Conservation (phyloP, 1,139 yeast genomes). For the Sugiyamaella neomexicana region DNA sequence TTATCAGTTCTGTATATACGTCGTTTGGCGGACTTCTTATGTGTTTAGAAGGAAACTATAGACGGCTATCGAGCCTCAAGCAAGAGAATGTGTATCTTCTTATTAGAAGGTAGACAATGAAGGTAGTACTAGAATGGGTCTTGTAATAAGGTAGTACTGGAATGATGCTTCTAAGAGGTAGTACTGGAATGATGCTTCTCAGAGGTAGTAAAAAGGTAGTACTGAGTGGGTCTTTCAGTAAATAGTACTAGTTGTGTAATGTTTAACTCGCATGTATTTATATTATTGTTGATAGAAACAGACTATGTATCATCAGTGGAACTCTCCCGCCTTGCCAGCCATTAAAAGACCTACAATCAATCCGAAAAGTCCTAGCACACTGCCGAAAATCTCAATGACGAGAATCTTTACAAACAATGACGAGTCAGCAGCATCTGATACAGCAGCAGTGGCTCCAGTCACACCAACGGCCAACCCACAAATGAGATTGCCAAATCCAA, state of each 20-base stretch:
- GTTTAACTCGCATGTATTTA: constrained; percentile 8
- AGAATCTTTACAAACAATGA: constrained; percentile 91
- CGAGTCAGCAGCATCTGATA: constrained; percentile 97
- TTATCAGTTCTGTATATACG: constrained; percentile 83
- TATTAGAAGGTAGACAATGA: constrained; percentile 73
- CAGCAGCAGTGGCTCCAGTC: constrained; percentile 97
- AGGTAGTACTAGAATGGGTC: too few relatives aligned
- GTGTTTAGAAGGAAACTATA: constrained; percentile 93
- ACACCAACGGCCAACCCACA: constrained; percentile 98
- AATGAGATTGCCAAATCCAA: constrained; percentile 86
- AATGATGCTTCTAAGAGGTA: too few relatives aligned
- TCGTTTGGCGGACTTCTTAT: constrained; percentile 94
- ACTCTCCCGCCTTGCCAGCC: constrained; percentile 94
- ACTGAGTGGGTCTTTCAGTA: too few relatives aligned
- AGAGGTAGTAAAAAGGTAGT: too few relatives aligned
- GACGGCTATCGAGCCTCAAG: constrained; percentile 82
- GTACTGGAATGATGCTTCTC: too few relatives aligned
- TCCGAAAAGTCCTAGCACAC: constrained; percentile 85
- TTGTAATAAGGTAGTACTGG: too few relatives aligned
- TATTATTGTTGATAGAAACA: constrained; percentile 3
- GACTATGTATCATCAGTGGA: constrained; percentile 37
- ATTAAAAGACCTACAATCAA: constrained; percentile 93
- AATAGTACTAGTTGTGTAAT: neutral
- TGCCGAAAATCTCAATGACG: constrained; percentile 96
- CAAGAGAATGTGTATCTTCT: constrained; percentile 92